Evolutionary conservation across 768 basidiomycete species (phyloP).

Genomic region (Megacollybia marginata): DNA sequence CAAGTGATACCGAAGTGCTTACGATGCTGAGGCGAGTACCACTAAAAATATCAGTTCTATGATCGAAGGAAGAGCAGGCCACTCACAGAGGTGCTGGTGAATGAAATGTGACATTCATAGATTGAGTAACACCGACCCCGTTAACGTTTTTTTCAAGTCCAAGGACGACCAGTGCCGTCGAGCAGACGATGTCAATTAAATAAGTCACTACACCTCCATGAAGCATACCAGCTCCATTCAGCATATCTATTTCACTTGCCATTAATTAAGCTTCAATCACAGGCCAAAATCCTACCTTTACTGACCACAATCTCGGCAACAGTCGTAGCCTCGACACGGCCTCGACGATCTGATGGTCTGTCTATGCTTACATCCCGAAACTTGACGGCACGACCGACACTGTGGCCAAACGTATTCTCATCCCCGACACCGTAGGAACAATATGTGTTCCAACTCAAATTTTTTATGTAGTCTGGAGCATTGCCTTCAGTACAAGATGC

Average conservation of each 20-base stretch:
- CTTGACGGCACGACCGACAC: slow-evolving; percentile 50
- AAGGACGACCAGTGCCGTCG: slow-evolving; percentile 60
- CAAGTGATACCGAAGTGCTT: slow-evolving; percentile 59
- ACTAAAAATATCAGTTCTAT: slow-evolving; percentile 22
- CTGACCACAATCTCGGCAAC: slow-evolving; percentile 56
- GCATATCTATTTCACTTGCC: slow-evolving; percentile 40
- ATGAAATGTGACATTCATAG: slow-evolving; percentile 64
- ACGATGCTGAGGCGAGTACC: slow-evolving; percentile 52
- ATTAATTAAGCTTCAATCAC: neutral
- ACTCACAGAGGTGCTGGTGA: slow-evolving; percentile 58
- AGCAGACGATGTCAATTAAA: slow-evolving; percentile 68
- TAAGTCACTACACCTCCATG: slow-evolving; percentile 74
- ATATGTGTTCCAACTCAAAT: slow-evolving; percentile 60
- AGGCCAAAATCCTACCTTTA: slow-evolving; percentile 37
- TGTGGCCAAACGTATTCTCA: slow-evolving; percentile 53
- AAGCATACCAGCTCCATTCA: slow-evolving; percentile 70
- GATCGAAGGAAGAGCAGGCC: neutral
- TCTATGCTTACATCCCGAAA: slow-evolving; percentile 54
- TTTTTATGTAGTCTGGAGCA: slow-evolving; percentile 54
- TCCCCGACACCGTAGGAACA: slow-evolving; percentile 65
- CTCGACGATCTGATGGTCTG: slow-evolving; percentile 36
- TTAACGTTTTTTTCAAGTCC: slow-evolving; percentile 54
- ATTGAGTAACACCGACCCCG: slow-evolving; percentile 70
- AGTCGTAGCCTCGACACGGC: slow-evolving; percentile 52
- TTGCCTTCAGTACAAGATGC: slow-evolving; percentile 51